Conservation (phyloP, 73 alveolate species). For the Blepharisma japonicum region DNA sequence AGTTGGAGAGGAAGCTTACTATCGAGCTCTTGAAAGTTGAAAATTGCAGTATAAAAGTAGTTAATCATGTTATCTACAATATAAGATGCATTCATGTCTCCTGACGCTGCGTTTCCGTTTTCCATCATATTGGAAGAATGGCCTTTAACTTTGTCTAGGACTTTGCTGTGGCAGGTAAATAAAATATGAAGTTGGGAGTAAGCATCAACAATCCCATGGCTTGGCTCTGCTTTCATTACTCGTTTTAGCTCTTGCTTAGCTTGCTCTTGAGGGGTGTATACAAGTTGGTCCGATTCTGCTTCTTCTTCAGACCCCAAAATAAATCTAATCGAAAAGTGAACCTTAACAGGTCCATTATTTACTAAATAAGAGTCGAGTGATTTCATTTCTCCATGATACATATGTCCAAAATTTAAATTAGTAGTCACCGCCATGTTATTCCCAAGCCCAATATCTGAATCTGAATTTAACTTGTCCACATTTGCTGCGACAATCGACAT, state of each 20-base stretch:
- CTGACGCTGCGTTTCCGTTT: conserved; percentile 42
- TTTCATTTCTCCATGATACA: conserved; percentile 93
- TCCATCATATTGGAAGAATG: conserved; percentile 39
- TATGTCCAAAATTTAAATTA: conserved; percentile 91
- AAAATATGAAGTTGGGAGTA: conserved; percentile 82
- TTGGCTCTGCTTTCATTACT: conserved; percentile 91
- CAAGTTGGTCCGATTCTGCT: conserved; percentile 79
- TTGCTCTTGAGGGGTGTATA: conserved; percentile 87
- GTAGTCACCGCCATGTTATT: conserved; percentile 90
- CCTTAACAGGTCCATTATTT: conserved; percentile 93
- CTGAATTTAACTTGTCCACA: conserved; percentile 33
- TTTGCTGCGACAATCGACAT: conserved; percentile 44
- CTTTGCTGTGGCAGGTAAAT: conserved; percentile 79
- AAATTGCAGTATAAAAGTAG: conserved; percentile 65
- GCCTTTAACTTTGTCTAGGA: conserved; percentile 43
- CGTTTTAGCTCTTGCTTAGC: conserved; percentile 94
- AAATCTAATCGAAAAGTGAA: conserved; percentile 76
- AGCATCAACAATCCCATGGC: conserved; percentile 87
- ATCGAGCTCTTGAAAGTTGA: conserved; percentile 66
- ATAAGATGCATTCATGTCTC: conserved; percentile 60
- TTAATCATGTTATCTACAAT: conserved; percentile 46
- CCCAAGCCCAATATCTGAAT: conserved; percentile 65
- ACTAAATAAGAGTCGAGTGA: conserved; percentile 90
- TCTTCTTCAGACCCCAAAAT: conserved; percentile 80
- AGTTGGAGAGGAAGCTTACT: conserved; percentile 85